These are phyloP conservation scores for Scleromitrula shiraiana DNA, from an alignment of 2,329 filamentous ascomycete species.

Conservation along the genomic window DNA sequence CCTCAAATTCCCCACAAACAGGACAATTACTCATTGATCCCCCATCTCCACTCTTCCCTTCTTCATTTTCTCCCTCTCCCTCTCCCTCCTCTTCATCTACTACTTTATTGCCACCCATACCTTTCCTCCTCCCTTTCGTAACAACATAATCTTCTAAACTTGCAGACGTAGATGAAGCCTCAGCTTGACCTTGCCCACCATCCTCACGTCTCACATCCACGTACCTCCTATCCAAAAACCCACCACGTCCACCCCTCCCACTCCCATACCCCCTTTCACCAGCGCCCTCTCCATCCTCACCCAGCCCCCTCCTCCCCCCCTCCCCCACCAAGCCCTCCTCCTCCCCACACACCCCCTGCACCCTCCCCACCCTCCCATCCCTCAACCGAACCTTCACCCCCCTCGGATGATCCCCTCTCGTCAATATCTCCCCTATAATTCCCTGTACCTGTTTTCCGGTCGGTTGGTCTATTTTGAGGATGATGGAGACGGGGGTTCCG, in stretches of 20 bases:
- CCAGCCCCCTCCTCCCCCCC: not conserved
- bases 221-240: slow-evolving; percentile 3
- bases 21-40: slow-evolving; percentile 15
- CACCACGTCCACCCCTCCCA: slow-evolving; percentile 13
- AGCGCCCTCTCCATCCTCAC: not conserved
- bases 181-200: too few species aligned
- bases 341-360: not conserved
- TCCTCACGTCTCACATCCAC: slow-evolving; percentile 17
- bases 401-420: too few species aligned
- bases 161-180: not conserved
- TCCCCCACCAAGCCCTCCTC: not conserved
- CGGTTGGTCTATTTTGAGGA: slow-evolving; percentile 27
- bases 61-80: slow-evolving; percentile 16
- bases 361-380: slow-evolving; percentile 20
- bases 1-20: slow-evolving; percentile 27
- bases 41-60: too few species aligned
- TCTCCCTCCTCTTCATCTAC: slow-evolving; percentile 15
- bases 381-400: slow-evolving; percentile 10
- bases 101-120: too few species aligned
- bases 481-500: slow-evolving; percentile 25
- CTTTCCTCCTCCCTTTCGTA: slow-evolving; percentile 9
- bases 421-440: slow-evolving; percentile 20
- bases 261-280: not conserved
- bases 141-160: slow-evolving; percentile 5
- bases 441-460: slow-evolving; percentile 27